A percentile compares a stretch with the other conserved stretches of the same genome.
Evolutionary conservation across 768 basidiomycete genomes (phyloP).

Genomic region (Leccinum disarticulatum): DNA sequence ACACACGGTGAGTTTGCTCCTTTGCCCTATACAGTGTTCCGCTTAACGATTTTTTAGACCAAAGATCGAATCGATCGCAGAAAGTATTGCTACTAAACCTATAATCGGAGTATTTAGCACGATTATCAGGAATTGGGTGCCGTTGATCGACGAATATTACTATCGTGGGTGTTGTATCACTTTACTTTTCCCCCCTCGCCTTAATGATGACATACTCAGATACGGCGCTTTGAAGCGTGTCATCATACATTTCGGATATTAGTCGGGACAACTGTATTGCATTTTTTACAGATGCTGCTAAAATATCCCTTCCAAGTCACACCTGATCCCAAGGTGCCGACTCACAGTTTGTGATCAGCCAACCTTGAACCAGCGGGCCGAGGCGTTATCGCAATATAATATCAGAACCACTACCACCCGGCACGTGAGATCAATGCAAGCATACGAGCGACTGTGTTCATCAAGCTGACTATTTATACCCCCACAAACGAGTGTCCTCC

Average conservation of each 20-base stretch:
- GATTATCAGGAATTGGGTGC: constrained; percentile 82
- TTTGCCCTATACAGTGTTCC: constrained; percentile 4
- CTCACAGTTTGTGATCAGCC: background rate
- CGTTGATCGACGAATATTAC: constrained; percentile 86
- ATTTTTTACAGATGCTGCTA: constrained; percentile 1
- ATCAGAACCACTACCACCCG: background rate
- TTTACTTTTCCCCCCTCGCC: background rate
- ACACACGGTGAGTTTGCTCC: constrained; percentile 55
- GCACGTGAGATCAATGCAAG: constrained; percentile 1
- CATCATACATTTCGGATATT: constrained; percentile 2
- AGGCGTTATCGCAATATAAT: background rate
- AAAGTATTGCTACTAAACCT: constrained; percentile 54
- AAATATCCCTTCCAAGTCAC: background rate
- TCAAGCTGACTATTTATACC: background rate
- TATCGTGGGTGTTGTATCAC: constrained; percentile 64
- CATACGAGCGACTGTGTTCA: background rate
- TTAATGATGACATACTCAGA: constrained; percentile 28
- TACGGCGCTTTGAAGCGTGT: constrained; percentile 42
- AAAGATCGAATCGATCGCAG: constrained; percentile 65
- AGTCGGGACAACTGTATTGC: constrained; percentile 1
- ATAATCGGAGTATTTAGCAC: constrained; percentile 68
- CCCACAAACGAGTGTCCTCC: constrained; percentile 17
- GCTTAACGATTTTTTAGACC: constrained; percentile 45
- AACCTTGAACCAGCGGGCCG: background rate
- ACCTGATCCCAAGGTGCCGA: background rate